Conservation (phyloP, 345 rosid genomes). For the Eutrema japonicum region DNA sequence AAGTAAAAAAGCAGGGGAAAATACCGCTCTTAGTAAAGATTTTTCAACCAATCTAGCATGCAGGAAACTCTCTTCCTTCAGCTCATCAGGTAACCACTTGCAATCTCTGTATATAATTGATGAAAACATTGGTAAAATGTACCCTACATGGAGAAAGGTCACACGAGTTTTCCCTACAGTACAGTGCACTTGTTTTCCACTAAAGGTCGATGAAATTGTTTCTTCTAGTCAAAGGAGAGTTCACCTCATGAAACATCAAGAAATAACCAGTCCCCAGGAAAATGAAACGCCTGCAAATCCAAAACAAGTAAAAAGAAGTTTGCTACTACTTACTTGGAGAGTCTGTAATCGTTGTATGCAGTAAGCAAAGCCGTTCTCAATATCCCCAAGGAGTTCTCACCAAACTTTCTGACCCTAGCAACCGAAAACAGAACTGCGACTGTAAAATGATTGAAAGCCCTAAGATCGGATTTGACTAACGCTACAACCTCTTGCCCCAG, state of each 20-base stretch:
- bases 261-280: background rate
- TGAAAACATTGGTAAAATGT: conserved; percentile 21
- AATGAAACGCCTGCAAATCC: background rate
- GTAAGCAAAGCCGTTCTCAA: conserved; percentile 61
- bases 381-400: conserved; percentile 56
- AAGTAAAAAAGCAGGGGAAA: conserved; percentile 28
- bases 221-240: background rate
- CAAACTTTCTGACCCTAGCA: conserved; percentile 72
- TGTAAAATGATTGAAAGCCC: conserved; percentile 69
- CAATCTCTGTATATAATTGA: conserved; percentile 57
- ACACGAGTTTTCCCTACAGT: conserved; percentile 7
- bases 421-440: conserved; percentile 70
- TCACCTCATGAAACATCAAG: conserved; percentile 2
- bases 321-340: conserved; percentile 53
- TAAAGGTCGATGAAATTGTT: background rate
- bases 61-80: conserved; percentile 58
- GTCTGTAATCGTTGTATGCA: conserved; percentile 62
- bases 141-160: background rate
- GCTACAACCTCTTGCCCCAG: conserved; percentile 72
- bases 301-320: background rate
- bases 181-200: background rate
- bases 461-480: conserved; percentile 60
- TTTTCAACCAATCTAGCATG: conserved; percentile 61
- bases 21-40: conserved; percentile 75
- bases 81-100: conserved; percentile 67